Conservation (phyloP, 2,329 filamentous ascomycete genomes). For the Lachnellula cervina region DNA sequence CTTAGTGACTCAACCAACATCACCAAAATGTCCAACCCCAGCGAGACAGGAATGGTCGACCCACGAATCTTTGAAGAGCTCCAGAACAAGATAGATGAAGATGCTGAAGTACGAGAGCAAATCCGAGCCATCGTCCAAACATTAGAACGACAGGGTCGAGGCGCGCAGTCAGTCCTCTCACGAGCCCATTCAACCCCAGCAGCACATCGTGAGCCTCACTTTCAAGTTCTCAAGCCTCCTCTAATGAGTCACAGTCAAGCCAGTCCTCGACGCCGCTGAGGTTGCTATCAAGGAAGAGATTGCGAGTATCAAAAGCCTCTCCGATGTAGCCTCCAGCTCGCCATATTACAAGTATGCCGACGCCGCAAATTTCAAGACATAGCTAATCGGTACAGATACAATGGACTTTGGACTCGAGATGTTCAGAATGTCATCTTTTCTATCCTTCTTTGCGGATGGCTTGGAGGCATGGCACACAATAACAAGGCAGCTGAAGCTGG, state of each 20-base stretch:
- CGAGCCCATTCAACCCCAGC: constrained; percentile 84
- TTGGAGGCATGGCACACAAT: constrained; percentile 64
- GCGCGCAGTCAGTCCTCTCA: constrained; percentile 77
- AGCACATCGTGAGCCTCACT: constrained; percentile 46
- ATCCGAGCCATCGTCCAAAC: constrained; percentile 75
- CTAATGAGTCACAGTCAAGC: constrained; percentile 48
- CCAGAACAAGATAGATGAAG: constrained; percentile 85
- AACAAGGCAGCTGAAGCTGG: constrained; percentile 50
- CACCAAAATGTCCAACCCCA: constrained; percentile 15
- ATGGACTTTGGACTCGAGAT: constrained; percentile 76
- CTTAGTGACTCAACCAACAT: neutral
- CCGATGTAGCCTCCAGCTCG: constrained; percentile 70
- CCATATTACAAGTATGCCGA: constrained; percentile 84
- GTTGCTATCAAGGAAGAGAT: constrained; percentile 67
- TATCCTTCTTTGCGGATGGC: constrained; percentile 62
- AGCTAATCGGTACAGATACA: constrained; percentile 52
- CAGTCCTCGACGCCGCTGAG: constrained; percentile 66
- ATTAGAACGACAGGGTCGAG: constrained; percentile 78
- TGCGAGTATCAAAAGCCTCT: constrained; percentile 64
- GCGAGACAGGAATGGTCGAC: constrained; percentile 41
- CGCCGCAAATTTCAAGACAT: neutral
- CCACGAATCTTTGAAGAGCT: constrained; percentile 80
- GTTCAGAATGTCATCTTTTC: constrained; percentile 71
- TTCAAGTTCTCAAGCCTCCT: neutral
- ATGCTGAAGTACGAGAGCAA: constrained; percentile 74